phyloP scores from a whole-genome alignment of 2,329 filamentous ascomycete genomes.

The Knoxdaviesia proteae region DNA sequence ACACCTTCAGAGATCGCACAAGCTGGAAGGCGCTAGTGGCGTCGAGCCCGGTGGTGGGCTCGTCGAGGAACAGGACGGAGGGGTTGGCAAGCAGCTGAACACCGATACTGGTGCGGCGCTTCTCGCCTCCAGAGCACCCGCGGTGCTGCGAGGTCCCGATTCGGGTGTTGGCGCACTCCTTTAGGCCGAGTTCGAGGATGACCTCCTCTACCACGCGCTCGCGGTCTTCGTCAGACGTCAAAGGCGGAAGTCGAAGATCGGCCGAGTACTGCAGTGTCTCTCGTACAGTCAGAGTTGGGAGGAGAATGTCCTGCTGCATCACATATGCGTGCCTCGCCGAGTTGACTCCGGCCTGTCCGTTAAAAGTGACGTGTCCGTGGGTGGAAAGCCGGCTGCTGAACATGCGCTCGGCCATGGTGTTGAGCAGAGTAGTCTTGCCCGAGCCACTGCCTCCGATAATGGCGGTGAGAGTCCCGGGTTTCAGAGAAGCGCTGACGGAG shows the following conservation, averaged over 20 bases:
- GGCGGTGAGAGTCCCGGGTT: slow-evolving; percentile 46
- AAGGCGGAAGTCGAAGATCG: slow-evolving; percentile 45
- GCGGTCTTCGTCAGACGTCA: slow-evolving; percentile 36
- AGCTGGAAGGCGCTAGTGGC: slow-evolving; percentile 59
- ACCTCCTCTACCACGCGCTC: slow-evolving; percentile 51
- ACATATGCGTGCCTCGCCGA: slow-evolving; percentile 45
- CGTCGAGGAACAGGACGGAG: slow-evolving; percentile 57
- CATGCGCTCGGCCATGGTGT: slow-evolving; percentile 50
- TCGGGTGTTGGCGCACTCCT: slow-evolving; percentile 55
- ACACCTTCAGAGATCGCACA: slow-evolving; percentile 44
- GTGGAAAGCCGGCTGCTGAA: slow-evolving; percentile 28
- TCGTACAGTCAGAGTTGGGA: slow-evolving; percentile 53
- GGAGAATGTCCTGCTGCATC: slow-evolving; percentile 55
- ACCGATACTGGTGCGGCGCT: slow-evolving; percentile 54
- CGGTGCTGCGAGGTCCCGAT: slow-evolving; percentile 53
- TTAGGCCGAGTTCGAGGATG: slow-evolving; percentile 53
- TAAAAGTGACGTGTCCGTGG: slow-evolving; percentile 39
- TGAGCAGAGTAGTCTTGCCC: slow-evolving; percentile 52
- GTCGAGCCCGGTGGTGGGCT: slow-evolving; percentile 60
- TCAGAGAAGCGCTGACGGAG: slow-evolving; percentile 41
- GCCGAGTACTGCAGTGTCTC: slow-evolving; percentile 58
- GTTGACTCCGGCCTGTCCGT: slow-evolving; percentile 30
- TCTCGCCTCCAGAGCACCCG: slow-evolving; percentile 62
- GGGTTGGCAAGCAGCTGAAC: slow-evolving; percentile 65
- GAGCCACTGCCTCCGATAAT: slow-evolving; percentile 58